A percentile compares a stretch with the other conserved stretches of the same genome.
Evolutionary conservation across 2,329 filamentous ascomycete genomes (phyloP).

Genomic region (Fusarium sacchari): DNA sequence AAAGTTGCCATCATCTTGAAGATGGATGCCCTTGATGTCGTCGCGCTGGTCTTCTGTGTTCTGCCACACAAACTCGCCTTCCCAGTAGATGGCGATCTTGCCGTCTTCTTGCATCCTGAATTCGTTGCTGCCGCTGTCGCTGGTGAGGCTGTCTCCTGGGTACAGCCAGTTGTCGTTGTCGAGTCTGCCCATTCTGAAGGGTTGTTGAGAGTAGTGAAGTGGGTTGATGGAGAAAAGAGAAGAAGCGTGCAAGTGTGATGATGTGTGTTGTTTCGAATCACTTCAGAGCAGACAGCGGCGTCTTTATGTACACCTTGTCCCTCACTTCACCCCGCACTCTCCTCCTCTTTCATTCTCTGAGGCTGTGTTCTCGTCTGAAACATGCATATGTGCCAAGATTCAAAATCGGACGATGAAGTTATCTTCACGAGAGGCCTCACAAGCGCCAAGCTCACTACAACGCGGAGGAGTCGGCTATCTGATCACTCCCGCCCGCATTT

Average conservation of each 20-base stretch:
- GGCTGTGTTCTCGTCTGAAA: not conserved
- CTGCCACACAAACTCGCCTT: slow-evolving; percentile 44
- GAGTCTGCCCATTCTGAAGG: slow-evolving; percentile 30
- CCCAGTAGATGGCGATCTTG: slow-evolving; percentile 46
- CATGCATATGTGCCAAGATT: slow-evolving; percentile 21
- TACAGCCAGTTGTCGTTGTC: slow-evolving; percentile 48
- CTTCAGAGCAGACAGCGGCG: accelerated
- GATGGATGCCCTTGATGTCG: slow-evolving; percentile 44
- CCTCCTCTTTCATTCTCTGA: not conserved
- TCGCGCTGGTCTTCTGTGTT: slow-evolving; percentile 43
- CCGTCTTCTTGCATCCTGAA: slow-evolving; percentile 48
- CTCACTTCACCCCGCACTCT: not conserved
- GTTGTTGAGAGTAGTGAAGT: not conserved
- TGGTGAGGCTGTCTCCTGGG: slow-evolving; percentile 44
- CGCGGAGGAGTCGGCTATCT: not conserved
- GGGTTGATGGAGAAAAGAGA: accelerated
- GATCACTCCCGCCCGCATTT: not conserved
- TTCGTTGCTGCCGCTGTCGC: slow-evolving; percentile 45
- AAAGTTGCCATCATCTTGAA: slow-evolving; percentile 48
- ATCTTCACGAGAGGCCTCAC: slow-evolving; percentile 6
- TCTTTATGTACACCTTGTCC: not conserved
- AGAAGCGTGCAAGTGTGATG: not conserved
- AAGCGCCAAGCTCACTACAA: not conserved
- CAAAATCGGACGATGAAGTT: not conserved
- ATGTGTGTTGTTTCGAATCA: not conserved